These are phyloP conservation scores for Lagenidium giganteum DNA, from an alignment of 352 stramenopile genomes.

Conservation along the genomic window DNA sequence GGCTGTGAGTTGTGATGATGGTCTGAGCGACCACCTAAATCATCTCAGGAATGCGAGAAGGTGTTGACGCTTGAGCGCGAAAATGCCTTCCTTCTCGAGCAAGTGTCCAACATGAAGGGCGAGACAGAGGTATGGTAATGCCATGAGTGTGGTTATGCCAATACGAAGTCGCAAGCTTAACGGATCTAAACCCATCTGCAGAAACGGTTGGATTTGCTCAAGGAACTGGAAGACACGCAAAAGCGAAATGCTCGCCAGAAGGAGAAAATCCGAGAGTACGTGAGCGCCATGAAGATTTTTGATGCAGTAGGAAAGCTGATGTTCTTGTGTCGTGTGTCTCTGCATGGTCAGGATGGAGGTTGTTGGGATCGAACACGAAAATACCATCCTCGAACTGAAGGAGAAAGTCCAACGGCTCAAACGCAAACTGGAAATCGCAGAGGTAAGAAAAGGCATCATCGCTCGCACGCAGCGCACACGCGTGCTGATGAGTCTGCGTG, in stretches of 20 bases:
- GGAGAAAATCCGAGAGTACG: slow-evolving; percentile 58
- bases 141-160: not conserved
- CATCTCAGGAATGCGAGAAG: slow-evolving; percentile 35
- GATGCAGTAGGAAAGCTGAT: not conserved
- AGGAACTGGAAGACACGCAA: slow-evolving; percentile 63
- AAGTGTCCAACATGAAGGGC: slow-evolving; percentile 52
- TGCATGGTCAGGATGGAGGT: slow-evolving; percentile 46
- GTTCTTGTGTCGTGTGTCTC: not conserved
- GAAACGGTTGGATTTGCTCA: slow-evolving; percentile 63
- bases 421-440: slow-evolving; percentile 36
- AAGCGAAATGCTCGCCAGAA: slow-evolving; percentile 64
- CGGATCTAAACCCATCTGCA: too few relatives aligned
- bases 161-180: too few relatives aligned
- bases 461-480: slow-evolving; percentile 1
- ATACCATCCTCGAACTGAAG: slow-evolving; percentile 65
- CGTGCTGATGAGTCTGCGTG: too few relatives aligned
- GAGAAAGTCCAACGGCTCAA: slow-evolving; percentile 77
- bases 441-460: too few relatives aligned
- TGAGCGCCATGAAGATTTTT: slow-evolving; percentile 9
- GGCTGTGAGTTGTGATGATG: too few relatives aligned
- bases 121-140: slow-evolving; percentile 31
- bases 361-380: slow-evolving; percentile 65
- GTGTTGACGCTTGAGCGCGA: slow-evolving; percentile 41
- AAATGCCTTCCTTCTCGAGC: slow-evolving; percentile 48
- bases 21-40: too few relatives aligned